Base-by-base conservation (phyloP, 2,329 filamentous ascomycete genomes). In the Talaromyces sp. region DNA sequence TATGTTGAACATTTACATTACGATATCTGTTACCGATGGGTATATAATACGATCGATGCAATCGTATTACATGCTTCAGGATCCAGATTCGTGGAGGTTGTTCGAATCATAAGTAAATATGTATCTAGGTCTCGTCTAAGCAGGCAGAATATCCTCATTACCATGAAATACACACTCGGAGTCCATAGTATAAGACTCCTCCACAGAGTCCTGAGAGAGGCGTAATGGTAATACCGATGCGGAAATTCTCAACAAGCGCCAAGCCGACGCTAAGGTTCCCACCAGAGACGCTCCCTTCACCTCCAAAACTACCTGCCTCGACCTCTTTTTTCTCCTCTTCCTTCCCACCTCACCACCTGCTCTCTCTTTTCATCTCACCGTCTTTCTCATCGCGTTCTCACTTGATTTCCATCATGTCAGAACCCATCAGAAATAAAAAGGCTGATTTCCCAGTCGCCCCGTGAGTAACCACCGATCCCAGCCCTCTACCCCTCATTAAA, bases 381-480 rank as follows among this genome's bases (percentile, higher is more conserved):
- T 15, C 10, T 54, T 54, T 56, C 29, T 47, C 27, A 43, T 65
- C 63, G 51, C 25, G 40, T 61, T 38, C 56, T 59, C 38, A 38
- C 51, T 31, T 58, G 51, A 17, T 27, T 25, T 25, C 11, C 72
- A 72, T 62, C 67, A 89, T 89, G 87, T 88, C 87, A 77, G 87
- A 89, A 76, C 87, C 87, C 72, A 89, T 88, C 78, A 86, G 85
- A 78, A 89, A 88, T 78, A 88, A 87, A 81, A 87, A 86, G 79
- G 77, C 84, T 70, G 85, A 87, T 73, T 81, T 84, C 72, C 83
- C 84, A 71, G 82, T 85, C 70, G 87, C 87, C 70, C 87, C 87
- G 87, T 89, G 84, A 83, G 86, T 85, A 58, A 60, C 51, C 61
- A 56, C 58, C 25, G 29, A 27, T 31, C 22, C 36, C 49, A 45